Conservation (phyloP, 2,329 filamentous ascomycete species). For the Hortaea werneckii region DNA sequence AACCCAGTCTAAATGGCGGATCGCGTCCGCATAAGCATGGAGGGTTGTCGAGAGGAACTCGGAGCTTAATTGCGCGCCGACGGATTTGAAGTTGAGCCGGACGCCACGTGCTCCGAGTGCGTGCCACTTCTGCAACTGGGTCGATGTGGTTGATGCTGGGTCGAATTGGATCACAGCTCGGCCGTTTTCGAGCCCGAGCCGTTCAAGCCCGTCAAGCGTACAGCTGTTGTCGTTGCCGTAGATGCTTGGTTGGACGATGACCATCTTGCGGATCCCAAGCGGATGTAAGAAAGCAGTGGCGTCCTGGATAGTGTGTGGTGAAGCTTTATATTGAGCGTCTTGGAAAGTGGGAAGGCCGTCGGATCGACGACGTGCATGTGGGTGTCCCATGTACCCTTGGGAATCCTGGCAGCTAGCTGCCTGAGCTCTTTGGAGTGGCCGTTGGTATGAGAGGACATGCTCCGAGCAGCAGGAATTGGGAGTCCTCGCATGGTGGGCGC, state of each 20-base stretch:
- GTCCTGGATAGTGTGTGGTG: slow-evolving; percentile 40
- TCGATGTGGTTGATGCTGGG: slow-evolving; percentile 28
- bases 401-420: slow-evolving; percentile 24
- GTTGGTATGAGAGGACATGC: not conserved
- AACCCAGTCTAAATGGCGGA: slow-evolving; percentile 45
- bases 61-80: slow-evolving; percentile 30
- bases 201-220: slow-evolving; percentile 43
- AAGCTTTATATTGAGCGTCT: slow-evolving; percentile 44
- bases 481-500: too few species aligned
- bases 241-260: slow-evolving; percentile 50
- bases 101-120: slow-evolving; percentile 48
- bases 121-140: slow-evolving; percentile 45
- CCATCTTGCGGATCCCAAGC: slow-evolving; percentile 45
- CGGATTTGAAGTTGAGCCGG: slow-evolving; percentile 49
- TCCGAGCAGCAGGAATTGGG: not conserved
- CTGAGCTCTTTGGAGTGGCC: slow-evolving; percentile 2
- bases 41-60: slow-evolving; percentile 35
- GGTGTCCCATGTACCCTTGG: slow-evolving; percentile 46
- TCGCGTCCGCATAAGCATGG: slow-evolving; percentile 39
- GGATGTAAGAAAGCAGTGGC: slow-evolving; percentile 42
- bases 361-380: slow-evolving; percentile 56
- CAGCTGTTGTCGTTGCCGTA: slow-evolving; percentile 53
- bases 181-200: slow-evolving; percentile 40
- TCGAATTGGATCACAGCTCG: slow-evolving; percentile 50
- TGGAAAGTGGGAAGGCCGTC: slow-evolving; percentile 37